These are phyloP conservation scores for Pharnaceum exiguum DNA, from an alignment of 148 eudicot genomes.

Conservation along the genomic window DNA sequence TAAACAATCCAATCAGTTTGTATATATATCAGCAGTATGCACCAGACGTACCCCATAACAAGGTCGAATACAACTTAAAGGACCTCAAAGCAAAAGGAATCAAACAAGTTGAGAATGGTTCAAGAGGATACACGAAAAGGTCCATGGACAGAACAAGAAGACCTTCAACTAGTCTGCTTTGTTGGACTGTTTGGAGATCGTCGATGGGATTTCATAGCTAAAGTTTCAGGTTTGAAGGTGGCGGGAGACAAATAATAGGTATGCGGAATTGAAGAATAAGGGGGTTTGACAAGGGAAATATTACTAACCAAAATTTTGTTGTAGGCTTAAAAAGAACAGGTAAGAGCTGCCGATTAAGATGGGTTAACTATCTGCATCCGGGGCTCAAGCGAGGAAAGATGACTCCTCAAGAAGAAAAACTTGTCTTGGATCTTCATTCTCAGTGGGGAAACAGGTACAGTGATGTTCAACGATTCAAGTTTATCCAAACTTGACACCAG, in stretches of 20 bases:
- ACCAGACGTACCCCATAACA: slow-evolving; percentile 10
- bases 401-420: slow-evolving; percentile 82
- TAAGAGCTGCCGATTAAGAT: slow-evolving; percentile 90
- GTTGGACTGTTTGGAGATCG: slow-evolving; percentile 95
- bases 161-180: slow-evolving; percentile 67
- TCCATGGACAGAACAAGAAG: slow-evolving; percentile 97
- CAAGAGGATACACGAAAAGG: slow-evolving; percentile 68
- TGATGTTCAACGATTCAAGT: not conserved
- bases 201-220: slow-evolving; percentile 98
- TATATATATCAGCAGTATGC: slow-evolving; percentile 31
- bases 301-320: slow-evolving; percentile 32
- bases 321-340: slow-evolving; percentile 95
- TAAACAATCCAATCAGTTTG: slow-evolving; percentile 13
- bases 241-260: slow-evolving; percentile 93
- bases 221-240: slow-evolving; percentile 99
- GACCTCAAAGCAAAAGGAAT: slow-evolving; percentile 8
- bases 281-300: slow-evolving; percentile 21
- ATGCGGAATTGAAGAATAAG: slow-evolving; percentile 51
- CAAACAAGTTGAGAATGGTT: slow-evolving; percentile 27
- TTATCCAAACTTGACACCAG: not conserved
- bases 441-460: slow-evolving; percentile 92
- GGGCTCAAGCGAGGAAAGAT: slow-evolving; percentile 85
- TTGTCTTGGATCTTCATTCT: slow-evolving; percentile 72
- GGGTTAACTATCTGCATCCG: slow-evolving; percentile 96
- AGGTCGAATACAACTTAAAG: slow-evolving; percentile 9